These are phyloP conservation scores for Geotrichum australiense DNA, from an alignment of 1,139 yeast species.

Conservation along the genomic window DNA sequence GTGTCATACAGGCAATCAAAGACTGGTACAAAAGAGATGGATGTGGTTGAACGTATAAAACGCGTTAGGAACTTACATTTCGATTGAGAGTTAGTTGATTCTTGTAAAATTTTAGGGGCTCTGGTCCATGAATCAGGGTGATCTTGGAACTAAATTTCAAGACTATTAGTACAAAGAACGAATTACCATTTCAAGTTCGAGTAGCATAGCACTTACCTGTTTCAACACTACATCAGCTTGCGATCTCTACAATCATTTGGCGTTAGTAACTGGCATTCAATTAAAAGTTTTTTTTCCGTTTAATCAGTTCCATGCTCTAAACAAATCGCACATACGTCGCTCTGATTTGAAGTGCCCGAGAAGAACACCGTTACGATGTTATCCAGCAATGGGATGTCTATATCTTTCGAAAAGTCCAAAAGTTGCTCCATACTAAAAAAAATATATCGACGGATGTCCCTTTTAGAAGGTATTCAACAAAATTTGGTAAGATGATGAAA, in stretches of 20 bases:
- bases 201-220: conserved; percentile 35
- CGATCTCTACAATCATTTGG: conserved; percentile 44
- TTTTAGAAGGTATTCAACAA: no score
- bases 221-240: conserved; percentile 79
- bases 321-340: conserved; percentile 27
- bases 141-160: conserved; percentile 56
- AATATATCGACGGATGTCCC: no score
- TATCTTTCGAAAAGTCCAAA: conserved; percentile 76
- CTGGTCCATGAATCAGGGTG: conserved; percentile 95
- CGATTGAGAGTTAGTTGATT: conserved; percentile 72
- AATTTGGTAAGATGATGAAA: no score
- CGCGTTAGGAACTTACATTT: conserved; percentile 43
- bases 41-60: background rate
- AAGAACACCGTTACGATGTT: conserved; percentile 83
- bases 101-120: conserved; percentile 82
- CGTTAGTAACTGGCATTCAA: conserved; percentile 1
- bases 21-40: no score
- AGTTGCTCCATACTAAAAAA: conserved; percentile 82
- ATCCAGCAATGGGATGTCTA: conserved; percentile 76
- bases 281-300: background rate
- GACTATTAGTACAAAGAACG: background rate
- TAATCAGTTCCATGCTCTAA: no score
- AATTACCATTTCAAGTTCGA: background rate
- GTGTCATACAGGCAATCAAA: no score
- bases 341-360: conserved; percentile 64